Base-by-base conservation (phyloP, 495 filamentous ascomycete species). In the Aspergillus olivimuriae region DNA sequence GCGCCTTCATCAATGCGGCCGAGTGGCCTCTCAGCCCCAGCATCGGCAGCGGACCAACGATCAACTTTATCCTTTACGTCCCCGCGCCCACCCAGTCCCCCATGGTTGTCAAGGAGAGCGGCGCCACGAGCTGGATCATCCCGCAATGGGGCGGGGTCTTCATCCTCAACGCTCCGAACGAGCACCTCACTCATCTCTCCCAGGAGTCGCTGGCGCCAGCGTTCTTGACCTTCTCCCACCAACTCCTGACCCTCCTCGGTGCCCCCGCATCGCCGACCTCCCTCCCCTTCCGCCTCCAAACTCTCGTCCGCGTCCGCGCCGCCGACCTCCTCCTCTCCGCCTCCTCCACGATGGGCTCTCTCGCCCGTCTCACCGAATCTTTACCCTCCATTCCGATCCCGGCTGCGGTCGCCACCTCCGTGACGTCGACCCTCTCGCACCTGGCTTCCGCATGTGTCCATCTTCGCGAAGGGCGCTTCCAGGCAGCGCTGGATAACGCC, bases 11-110 rank as follows among this genome's bases (percentile, higher is more conserved):
- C 64, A 98, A 98, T 55, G 89, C 89, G 22, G 92, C 92, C 5
- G 94, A 98, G 66, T 98, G 92, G 92, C 92, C 92, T 0, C 66
- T 98, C 19, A 90, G 83, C 52, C 92, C 92, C 12, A 95, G 89
- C 56, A 95, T 97, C 52, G 94, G 91, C 24, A 81, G 73, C 20
- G 90, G 89, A 2, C 91, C 92, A 24, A 96, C 92, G 0, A 77
- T 98, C 50, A 97, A 97, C 67, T 97, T 98, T 53, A 80, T 96
- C 41, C 72, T 97, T 16, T 97, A 91, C 53, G 81, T 94, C 9
- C 83, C 84, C 4, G 61, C 72, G 19, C 61, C 65, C n/a, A 60
- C 64, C 3, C 77, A 80, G 41, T 73, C 77, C 0, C 84, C 84
- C 10, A 70, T 86, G 34, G 60, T 84, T 10, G 77, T 88, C 33